phyloP scores from a whole-genome alignment of 2,329 filamentous ascomycete species.

The Pestalotiopsis sp. region DNA sequence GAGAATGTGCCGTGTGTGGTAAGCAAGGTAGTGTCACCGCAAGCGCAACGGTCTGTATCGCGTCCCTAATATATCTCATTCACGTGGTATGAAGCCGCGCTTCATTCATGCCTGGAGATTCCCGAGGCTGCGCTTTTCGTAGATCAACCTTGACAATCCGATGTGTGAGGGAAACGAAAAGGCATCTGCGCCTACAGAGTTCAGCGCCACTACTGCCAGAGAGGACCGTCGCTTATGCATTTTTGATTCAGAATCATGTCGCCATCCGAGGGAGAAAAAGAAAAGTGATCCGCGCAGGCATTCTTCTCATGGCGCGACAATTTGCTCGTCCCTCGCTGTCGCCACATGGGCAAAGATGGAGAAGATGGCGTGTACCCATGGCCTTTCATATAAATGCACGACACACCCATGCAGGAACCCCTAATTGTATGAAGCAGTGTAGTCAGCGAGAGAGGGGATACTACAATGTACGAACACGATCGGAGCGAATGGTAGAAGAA shows the following conservation, averaged over 20 bases:
- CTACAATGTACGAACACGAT: neutral
- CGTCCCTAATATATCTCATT: neutral
- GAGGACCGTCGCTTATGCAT: neutral
- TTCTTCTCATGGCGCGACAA: conserved; percentile 5
- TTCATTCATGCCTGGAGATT: neutral
- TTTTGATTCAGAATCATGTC: neutral
- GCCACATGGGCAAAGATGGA: neutral
- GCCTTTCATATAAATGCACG: neutral
- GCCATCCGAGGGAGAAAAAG: neutral
- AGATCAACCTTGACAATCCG: neutral
- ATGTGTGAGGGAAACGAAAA: neutral
- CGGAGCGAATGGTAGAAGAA: neutral
- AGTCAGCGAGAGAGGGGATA: too few relatives aligned
- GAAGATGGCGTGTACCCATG: neutral
- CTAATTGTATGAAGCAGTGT: neutral
- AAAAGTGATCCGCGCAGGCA: conserved; percentile 3
- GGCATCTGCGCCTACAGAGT: neutral
- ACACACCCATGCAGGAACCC: neutral
- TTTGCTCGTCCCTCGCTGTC: neutral
- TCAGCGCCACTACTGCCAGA: neutral
- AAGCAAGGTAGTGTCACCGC: neutral
- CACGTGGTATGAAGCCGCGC: conserved; percentile 1
- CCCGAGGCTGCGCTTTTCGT: neutral
- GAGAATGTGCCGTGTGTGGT: neutral
- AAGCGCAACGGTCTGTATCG: neutral